Evolutionary conservation across 2,329 filamentous ascomycete species (phyloP).

Genomic region (Nemania abortiva): DNA sequence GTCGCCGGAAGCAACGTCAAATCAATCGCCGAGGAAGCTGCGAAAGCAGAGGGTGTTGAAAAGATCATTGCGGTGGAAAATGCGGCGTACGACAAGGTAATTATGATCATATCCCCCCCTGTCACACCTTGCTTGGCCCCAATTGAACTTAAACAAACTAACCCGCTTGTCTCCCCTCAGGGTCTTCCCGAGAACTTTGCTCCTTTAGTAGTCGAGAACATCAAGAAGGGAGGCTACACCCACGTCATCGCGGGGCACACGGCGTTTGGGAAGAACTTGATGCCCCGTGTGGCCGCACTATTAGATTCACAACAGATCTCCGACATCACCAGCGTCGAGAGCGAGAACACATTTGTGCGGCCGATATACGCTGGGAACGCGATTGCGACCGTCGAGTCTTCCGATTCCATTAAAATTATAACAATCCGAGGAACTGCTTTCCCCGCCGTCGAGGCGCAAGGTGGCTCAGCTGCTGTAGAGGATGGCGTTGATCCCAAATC

Average conservation of each 20-base stretch:
- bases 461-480: conserved; percentile 80
- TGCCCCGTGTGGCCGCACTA: conserved; percentile 91
- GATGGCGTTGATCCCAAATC: conserved; percentile 87
- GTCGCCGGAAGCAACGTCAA: conserved; percentile 85
- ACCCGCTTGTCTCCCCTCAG: conserved; percentile 56
- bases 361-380: conserved; percentile 99
- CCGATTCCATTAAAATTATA: conserved; percentile 86
- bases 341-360: conserved; percentile 93
- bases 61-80: conserved; percentile 93
- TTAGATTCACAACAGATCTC: conserved; percentile 94
- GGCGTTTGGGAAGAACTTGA: conserved; percentile 94
- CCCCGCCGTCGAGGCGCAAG: conserved; percentile 76
- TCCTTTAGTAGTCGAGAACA: conserved; percentile 93
- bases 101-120: background rate
- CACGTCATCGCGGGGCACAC: conserved; percentile 93
- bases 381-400: conserved; percentile 93
- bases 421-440: conserved; percentile 96
- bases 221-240: conserved; percentile 94
- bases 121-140: background rate
- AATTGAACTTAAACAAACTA: conserved; percentile 11
- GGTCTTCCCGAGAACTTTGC: conserved; percentile 94
- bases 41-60: conserved; percentile 89
- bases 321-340: conserved; percentile 87
- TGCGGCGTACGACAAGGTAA: conserved; percentile 89
- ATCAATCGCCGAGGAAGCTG: conserved; percentile 81